Percentiles rank a stretch among this genome's conserved stretches.
Evolutionary conservation across 2,329 filamentous ascomycete species (phyloP).

Genomic region (Nothopassalora personata): DNA sequence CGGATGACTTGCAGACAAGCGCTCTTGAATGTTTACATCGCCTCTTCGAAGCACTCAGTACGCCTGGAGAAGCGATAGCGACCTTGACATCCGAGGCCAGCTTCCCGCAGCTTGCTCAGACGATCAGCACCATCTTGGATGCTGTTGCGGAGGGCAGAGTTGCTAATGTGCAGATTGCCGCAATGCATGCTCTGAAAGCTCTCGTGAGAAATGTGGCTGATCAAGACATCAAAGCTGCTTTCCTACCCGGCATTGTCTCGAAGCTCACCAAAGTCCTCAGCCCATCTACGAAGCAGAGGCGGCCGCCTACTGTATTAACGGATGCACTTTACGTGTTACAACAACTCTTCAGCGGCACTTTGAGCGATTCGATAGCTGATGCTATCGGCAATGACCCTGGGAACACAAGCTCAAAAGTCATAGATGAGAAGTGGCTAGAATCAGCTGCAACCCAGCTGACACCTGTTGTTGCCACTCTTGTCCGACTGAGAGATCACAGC

Average conservation of each 20-base stretch:
- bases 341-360: slow-evolving; percentile 18
- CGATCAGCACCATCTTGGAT: slow-evolving; percentile 74
- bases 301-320: slow-evolving; percentile 58
- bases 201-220: slow-evolving; percentile 63
- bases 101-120: slow-evolving; percentile 75
- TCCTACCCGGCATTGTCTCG: slow-evolving; percentile 84
- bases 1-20: slow-evolving; percentile 70
- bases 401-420: slow-evolving; percentile 26
- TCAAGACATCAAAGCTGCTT: slow-evolving; percentile 70
- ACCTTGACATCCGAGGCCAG: slow-evolving; percentile 52
- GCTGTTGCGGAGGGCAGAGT: slow-evolving; percentile 61
- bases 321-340: slow-evolving; percentile 23
- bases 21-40: slow-evolving; percentile 64
- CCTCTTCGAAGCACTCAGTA: slow-evolving; percentile 56
- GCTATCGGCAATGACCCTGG: too few relatives aligned
- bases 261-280: slow-evolving; percentile 70
- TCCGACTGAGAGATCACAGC: slow-evolving; percentile 68
- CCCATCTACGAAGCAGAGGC: slow-evolving; percentile 57
- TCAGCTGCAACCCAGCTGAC: slow-evolving; percentile 78
- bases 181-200: slow-evolving; percentile 58
- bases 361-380: slow-evolving; percentile 9
- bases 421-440: slow-evolving; percentile 59
- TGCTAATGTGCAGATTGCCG: slow-evolving; percentile 64
- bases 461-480: slow-evolving; percentile 69
- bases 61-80: slow-evolving; percentile 40